A percentile compares a stretch with the other conserved stretches of the same genome.
phyloP scores from a whole-genome alignment of 75 land plant species.

The Selaginella moellendorffii region DNA sequence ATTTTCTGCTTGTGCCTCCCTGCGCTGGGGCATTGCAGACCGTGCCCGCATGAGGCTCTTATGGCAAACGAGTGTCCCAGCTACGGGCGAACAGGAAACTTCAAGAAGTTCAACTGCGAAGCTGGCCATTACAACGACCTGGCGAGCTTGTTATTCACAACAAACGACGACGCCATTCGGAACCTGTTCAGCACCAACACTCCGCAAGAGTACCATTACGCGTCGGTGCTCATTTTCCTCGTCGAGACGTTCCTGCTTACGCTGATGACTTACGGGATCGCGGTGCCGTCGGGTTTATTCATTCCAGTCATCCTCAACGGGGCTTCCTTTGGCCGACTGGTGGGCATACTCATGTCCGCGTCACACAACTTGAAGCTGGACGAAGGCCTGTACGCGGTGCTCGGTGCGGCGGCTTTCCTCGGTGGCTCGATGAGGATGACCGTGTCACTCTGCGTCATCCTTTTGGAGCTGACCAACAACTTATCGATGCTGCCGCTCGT shows the following conservation, averaged over 20 bases:
- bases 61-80: not conserved
- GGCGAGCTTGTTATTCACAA: not conserved
- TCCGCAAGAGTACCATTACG: not conserved
- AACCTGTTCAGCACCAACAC: not conserved
- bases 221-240: not conserved
- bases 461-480: not conserved
- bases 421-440: not conserved
- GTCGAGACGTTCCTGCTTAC: not conserved
- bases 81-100: constrained; percentile 8
- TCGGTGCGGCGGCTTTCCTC: not conserved
- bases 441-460: not conserved
- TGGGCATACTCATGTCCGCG: not conserved
- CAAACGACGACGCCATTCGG: not conserved
- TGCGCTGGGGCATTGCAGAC: not conserved
- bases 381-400: not conserved
- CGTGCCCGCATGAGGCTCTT: not conserved
- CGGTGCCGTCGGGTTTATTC: no score
- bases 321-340: not conserved
- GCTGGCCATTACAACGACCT: not conserved
- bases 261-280: not conserved
- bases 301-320: not conserved
- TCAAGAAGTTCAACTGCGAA: constrained; percentile 36
- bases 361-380: not conserved
- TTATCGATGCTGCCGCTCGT: no score
- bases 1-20: not conserved